phyloP scores from a whole-genome alignment of 2,329 filamentous ascomycete genomes.

The Arthroderma sp. region DNA sequence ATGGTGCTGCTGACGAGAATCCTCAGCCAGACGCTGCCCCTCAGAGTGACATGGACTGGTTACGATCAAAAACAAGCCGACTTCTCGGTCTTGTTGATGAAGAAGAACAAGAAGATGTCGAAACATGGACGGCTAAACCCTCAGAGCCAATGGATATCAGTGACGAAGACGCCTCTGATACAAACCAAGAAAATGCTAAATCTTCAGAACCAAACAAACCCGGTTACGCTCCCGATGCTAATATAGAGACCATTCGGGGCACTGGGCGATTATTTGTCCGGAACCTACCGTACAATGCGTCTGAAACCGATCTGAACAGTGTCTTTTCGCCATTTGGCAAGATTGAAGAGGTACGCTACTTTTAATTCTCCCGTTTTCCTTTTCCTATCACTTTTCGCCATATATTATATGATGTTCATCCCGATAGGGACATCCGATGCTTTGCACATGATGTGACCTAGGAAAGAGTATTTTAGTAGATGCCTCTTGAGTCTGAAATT shows the following conservation, averaged over 20 bases:
- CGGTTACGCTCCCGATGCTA: constrained; percentile 27
- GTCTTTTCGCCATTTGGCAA: constrained; percentile 59
- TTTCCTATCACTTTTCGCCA: constrained; percentile 2
- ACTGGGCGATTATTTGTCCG: constrained; percentile 75
- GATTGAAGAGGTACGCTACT: constrained; percentile 68
- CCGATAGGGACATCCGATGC: constrained; percentile 99
- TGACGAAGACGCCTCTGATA: constrained; percentile 9
- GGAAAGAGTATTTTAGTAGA: constrained; percentile 99
- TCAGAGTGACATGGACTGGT: constrained; percentile 72
- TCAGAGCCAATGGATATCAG: not conserved
- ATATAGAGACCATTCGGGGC: constrained; percentile 51
- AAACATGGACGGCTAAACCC: constrained; percentile 7
- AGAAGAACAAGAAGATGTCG: constrained; percentile 26
- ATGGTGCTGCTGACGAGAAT: constrained; percentile 11
- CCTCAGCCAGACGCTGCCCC: constrained; percentile 17
- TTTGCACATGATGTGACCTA: constrained; percentile 77
- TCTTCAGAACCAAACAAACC: constrained; percentile 13
- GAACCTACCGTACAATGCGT: constrained; percentile 72
- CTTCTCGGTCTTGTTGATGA: constrained; percentile 72
- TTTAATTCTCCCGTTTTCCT: constrained; percentile 9
- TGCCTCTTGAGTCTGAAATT: constrained; percentile 78
- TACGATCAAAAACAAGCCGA: constrained; percentile 76
- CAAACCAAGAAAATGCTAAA: constrained; percentile 12
- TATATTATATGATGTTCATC: constrained; percentile 69
- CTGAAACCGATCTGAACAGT: constrained; percentile 60